These are phyloP conservation scores for Rhodamnia argentea DNA, from an alignment of 345 rosid genomes.

Conservation along the genomic window DNA sequence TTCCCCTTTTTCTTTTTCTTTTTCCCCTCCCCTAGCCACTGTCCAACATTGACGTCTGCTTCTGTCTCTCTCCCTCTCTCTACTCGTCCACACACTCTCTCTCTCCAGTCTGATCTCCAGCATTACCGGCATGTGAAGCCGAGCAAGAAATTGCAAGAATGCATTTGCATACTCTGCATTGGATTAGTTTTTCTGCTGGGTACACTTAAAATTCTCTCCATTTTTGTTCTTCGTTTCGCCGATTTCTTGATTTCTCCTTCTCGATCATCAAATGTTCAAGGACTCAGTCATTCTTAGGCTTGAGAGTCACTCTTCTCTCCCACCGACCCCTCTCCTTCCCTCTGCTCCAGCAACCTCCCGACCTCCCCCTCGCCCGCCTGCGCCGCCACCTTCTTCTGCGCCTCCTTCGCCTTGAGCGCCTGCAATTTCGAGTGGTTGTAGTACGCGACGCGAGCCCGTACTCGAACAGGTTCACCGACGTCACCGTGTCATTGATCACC, in stretches of 20 bases:
- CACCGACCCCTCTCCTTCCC: conserved; percentile 41
- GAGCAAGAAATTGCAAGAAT: background rate
- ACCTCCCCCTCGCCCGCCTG: conserved; percentile 63
- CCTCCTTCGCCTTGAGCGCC: conserved; percentile 82
- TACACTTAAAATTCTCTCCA: too few relatives aligned
- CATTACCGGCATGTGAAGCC: background rate
- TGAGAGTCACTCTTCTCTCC: conserved; percentile 49
- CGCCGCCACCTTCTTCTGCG: conserved; percentile 37
- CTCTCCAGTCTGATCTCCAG: too few relatives aligned
- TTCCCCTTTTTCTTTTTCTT: too few relatives aligned
- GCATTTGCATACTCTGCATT: background rate
- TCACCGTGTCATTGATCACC: conserved; percentile 89
- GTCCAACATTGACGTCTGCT: too few relatives aligned
- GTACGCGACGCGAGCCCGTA: conserved; percentile 84
- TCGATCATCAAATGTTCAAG: background rate
- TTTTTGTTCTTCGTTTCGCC: too few relatives aligned
- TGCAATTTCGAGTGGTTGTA: conserved; percentile 88
- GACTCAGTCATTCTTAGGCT: conserved; percentile 12
- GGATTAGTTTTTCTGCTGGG: too few relatives aligned
- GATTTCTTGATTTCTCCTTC: background rate
- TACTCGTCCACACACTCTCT: too few relatives aligned
- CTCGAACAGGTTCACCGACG: conserved; percentile 74
- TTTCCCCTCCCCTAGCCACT: too few relatives aligned
- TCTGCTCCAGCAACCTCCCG: conserved; percentile 69
- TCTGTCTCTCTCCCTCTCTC: too few relatives aligned